A percentile compares a stretch with the other conserved stretches of the same genome.
These are phyloP conservation scores for Neofusicoccum sp. DNA, from an alignment of 2,329 filamentous ascomycete species.

Conservation along the genomic window DNA sequence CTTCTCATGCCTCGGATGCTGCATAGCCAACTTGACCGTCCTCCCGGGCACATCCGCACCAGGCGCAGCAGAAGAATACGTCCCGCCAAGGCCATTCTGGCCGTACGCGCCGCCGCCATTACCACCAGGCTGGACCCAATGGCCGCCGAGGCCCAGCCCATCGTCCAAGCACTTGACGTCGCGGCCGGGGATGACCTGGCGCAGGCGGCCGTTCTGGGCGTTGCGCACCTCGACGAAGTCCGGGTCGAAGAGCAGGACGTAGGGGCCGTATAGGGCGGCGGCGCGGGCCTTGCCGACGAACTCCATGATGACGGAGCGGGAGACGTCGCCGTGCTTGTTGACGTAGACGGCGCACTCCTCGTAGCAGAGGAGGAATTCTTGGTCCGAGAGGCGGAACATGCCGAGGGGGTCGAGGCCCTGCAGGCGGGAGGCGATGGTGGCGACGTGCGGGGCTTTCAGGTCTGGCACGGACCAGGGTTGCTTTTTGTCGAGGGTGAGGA, in stretches of 20 bases:
- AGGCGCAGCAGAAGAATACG: slow-evolving; percentile 51
- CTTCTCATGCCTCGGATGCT: slow-evolving; percentile 83
- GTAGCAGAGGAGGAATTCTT: slow-evolving; percentile 85
- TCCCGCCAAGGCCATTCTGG: slow-evolving; percentile 1
- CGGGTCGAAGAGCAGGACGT: slow-evolving; percentile 89
- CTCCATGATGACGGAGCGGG: slow-evolving; percentile 93
- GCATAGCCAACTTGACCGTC: slow-evolving; percentile 93
- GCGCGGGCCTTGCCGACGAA: slow-evolving; percentile 92
- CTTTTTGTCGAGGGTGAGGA: slow-evolving; percentile 96
- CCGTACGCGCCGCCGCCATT: slow-evolving; percentile 26
- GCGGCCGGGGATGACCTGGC: slow-evolving; percentile 90
- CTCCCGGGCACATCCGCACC: slow-evolving; percentile 49
- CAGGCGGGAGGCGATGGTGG: slow-evolving; percentile 82
- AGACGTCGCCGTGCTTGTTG: slow-evolving; percentile 97
- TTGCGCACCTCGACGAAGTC: slow-evolving; percentile 98
- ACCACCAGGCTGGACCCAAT: slow-evolving; percentile 39
- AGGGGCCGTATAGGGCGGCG: slow-evolving; percentile 88
- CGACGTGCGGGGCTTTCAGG: slow-evolving; percentile 74
- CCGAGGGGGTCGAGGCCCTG: slow-evolving; percentile 82
- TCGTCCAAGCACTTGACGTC: slow-evolving; percentile 92
- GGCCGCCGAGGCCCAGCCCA: slow-evolving; percentile 54
- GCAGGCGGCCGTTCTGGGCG: slow-evolving; percentile 88
- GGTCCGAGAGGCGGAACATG: slow-evolving; percentile 89
- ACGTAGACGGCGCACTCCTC: slow-evolving; percentile 97
- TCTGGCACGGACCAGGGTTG: slow-evolving; percentile 93